Base-by-base conservation (phyloP, 2,329 filamentous ascomycete genomes). In the Chrysosporium queenslandicum region DNA sequence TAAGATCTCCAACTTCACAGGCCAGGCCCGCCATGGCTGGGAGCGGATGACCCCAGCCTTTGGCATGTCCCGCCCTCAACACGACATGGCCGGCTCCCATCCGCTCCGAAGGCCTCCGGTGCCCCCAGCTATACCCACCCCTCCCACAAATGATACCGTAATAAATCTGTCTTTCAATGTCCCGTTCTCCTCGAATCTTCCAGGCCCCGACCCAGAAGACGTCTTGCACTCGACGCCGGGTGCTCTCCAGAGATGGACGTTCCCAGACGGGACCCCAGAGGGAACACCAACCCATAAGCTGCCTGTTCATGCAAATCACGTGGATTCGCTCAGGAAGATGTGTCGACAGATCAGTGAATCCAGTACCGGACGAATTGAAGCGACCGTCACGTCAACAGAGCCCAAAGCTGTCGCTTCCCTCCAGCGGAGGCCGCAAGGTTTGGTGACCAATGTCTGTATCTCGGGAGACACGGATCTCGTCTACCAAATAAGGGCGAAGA, bases 141-240 rank as follows among this genome's bases (percentile, higher is more conserved):
- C 85, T 59, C 81, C 85, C 54, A 82, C 85, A 58, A 76, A 83
- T 57, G 78, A 84, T 65, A 86, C 91, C 67, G 82, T 82, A 59
- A 87, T 97, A 70, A 88, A 94, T 70, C 85, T 95, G 68, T 91
- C 88, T 59, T 97, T 98, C 82, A 97, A 96, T 67, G 86, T 98
- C 46, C 92, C 92, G 56, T 96, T 97, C 72, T 84, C 89, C 61
- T 94, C 87, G 58, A 91, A 91, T 63, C 82, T 98, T 56, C 81
- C 87, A 57, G 92, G 92, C 30, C 92, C 92, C 58, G 89, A 97
- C 64, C 86, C 86, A 60, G 89, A 96, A 69, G 90, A 97, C 70
- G 87, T 98, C 63, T 80, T 97, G 56, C 91, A 96, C 72, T 89
- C 91, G 58, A 95, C 87, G 58, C 81, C 83, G 53, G 86, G 88